Base-by-base conservation (phyloP, 2,329 filamentous ascomycete species). In the Aureobasidium sp. region DNA sequence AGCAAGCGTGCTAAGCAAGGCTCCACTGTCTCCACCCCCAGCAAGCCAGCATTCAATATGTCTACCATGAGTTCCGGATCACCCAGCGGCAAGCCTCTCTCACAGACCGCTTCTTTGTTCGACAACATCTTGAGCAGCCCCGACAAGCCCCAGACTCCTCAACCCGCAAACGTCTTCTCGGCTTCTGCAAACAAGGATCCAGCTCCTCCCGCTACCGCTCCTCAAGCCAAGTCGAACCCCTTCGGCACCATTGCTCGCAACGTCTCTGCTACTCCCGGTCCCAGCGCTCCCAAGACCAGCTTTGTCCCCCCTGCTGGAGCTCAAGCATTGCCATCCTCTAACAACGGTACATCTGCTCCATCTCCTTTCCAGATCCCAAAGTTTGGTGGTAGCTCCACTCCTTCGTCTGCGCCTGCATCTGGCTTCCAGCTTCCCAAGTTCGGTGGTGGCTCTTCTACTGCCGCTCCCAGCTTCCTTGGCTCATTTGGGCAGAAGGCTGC, bases 401-500 rank as follows among this genome's bases (percentile, higher is more conserved):
- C 41, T 16, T 25, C 34, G 15, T 25, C 49, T 25, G n/a, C 58
- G n/a, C 9, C 44, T 16, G 5, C 42, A 25, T 34, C 45, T 8
- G 70, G 76, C 62, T 79, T 79, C 66, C 68, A 58, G 11, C 4
- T 62, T 9, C 41, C 41, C 15, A 47, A 48, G 34, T 47, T 41
- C n/a, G 44, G 41, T 13, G 62, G 59, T n/a, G 58, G 57, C 11
- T 34, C 41, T 10, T 25, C 34, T 39, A 54, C 48, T 16, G 10
- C 58, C 29, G 15, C 42, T 16, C 37, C 45, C 5, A 71, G 76
- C 62, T 79, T 79, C 66, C 68, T 78, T 58, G 70, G 71, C 21
- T 71, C 78, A 9, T 80, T 80, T 63, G 71, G 73, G 29, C 65
- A 65, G 39, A 68, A 70, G 58, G 73, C 78, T 6, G 73, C 75